Conservation (phyloP, 768 basidiomycete genomes). For the Ramaria rubella region DNA sequence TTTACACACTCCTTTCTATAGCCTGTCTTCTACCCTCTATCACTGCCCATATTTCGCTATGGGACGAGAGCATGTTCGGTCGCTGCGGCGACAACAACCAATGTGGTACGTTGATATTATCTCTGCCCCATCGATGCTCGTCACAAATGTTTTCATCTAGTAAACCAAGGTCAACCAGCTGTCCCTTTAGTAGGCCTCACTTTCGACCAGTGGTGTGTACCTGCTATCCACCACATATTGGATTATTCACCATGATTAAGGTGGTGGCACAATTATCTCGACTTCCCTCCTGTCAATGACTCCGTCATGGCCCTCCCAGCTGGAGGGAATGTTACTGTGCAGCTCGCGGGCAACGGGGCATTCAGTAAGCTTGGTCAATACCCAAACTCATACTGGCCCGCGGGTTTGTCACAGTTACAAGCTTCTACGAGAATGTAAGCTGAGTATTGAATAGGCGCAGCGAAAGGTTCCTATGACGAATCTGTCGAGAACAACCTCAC, state of each 20-base stretch:
- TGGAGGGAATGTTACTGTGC: constrained; percentile 44
- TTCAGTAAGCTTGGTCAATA: neutral
- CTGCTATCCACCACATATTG: neutral
- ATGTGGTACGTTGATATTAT: constrained; percentile 1
- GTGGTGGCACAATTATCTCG: constrained; percentile 61
- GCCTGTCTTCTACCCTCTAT: neutral
- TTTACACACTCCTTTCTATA: constrained; percentile 3
- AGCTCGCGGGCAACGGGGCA: constrained; percentile 45
- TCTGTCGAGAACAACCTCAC: neutral
- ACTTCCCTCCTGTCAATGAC: constrained; percentile 46
- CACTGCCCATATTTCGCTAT: neutral
- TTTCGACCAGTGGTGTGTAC: constrained; percentile 33
- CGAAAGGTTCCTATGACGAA: neutral
- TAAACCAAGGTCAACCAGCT: constrained; percentile 30
- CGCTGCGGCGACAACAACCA: constrained; percentile 8
- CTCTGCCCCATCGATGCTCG: neutral
- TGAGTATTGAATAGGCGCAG: neutral
- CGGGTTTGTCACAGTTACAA: neutral
- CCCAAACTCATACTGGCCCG: constrained; percentile 1
- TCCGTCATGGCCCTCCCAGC: constrained; percentile 58
- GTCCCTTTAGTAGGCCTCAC: constrained; percentile 31
- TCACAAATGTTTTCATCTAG: neutral
- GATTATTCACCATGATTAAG: constrained; percentile 2
- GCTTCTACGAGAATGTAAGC: neutral
- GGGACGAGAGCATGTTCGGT: constrained; percentile 6